Evolutionary conservation across 805 yeast genomes (phyloP).

Genomic region (Lipomyces starkeyi): DNA sequence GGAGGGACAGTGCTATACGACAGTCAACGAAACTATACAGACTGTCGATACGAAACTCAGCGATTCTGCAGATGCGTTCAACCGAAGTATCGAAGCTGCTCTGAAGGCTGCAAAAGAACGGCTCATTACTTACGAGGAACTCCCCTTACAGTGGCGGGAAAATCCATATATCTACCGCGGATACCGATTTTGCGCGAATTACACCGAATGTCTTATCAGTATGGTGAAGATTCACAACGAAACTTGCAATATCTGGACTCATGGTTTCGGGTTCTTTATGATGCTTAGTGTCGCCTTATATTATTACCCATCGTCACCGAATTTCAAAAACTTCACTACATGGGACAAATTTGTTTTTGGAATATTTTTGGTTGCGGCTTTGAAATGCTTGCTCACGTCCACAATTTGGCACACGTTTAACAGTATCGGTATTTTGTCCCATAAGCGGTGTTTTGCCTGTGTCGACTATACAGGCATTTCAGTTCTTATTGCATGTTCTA

Average conservation of each 20-base stretch:
- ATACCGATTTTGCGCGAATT: slow-evolving; percentile 77
- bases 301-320: slow-evolving; percentile 68
- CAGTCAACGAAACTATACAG: slow-evolving; percentile 27
- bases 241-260: slow-evolving; percentile 93
- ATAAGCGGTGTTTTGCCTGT: slow-evolving; percentile 81
- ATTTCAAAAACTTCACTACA: slow-evolving; percentile 50
- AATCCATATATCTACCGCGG: slow-evolving; percentile 84
- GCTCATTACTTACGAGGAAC: slow-evolving; percentile 77
- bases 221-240: slow-evolving; percentile 79
- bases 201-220: slow-evolving; percentile 63
- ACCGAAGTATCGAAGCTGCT: slow-evolving; percentile 33
- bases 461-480: slow-evolving; percentile 96
- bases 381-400: slow-evolving; percentile 79
- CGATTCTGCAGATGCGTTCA: slow-evolving; percentile 31
- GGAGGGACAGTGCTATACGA: slow-evolving; percentile 43
- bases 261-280: slow-evolving; percentile 68
- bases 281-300: slow-evolving; percentile 61
- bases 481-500: slow-evolving; percentile 84
- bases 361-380: slow-evolving; percentile 70
- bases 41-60: slow-evolving; percentile 14
- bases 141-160: slow-evolving; percentile 93
- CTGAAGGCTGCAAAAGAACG: slow-evolving; percentile 46
- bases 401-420: slow-evolving; percentile 91
- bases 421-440: slow-evolving; percentile 65
- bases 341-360: slow-evolving; percentile 61